Percentiles rank a stretch among this genome's conserved stretches.
Conservation (phyloP, 148 eudicot species). For the Talinum fruticosum region DNA sequence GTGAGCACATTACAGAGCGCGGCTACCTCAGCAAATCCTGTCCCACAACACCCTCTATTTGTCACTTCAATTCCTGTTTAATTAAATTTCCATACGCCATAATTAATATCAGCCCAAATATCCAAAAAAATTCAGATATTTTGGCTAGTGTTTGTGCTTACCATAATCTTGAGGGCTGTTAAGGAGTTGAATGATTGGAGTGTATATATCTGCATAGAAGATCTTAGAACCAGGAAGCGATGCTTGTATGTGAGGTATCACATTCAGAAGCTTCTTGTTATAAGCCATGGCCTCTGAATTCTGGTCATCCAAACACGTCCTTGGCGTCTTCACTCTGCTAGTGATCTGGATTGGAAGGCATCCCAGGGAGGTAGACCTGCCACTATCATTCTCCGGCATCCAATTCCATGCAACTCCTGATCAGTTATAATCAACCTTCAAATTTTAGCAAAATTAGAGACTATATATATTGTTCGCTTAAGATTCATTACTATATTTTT, state of each 20-base stretch:
- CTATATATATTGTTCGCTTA: neutral
- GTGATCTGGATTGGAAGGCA: constrained; percentile 57
- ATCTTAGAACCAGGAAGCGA: constrained; percentile 42
- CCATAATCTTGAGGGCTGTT: constrained; percentile 42
- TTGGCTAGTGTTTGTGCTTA: too few species aligned
- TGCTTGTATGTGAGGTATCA: constrained; percentile 32
- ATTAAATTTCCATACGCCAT: too few species aligned
- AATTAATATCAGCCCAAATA: too few species aligned
- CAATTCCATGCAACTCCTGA: constrained; percentile 45
- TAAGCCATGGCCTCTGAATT: constrained; percentile 39
- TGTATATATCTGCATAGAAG: constrained; percentile 44
- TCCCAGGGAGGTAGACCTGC: constrained; percentile 60
- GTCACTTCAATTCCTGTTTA: constrained; percentile 44
- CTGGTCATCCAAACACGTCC: constrained; percentile 39
- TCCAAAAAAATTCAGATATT: too few species aligned
- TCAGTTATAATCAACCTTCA: constrained; percentile 12
- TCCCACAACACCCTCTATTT: constrained; percentile 61
- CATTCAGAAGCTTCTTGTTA: constrained; percentile 38
- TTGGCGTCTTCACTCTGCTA: constrained; percentile 22
- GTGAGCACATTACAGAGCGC: constrained; percentile 35
- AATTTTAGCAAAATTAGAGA: neutral
- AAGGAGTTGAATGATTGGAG: constrained; percentile 36
- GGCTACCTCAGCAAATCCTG: constrained; percentile 52
- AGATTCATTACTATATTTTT: neutral
- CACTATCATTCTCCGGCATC: constrained; percentile 43